Base-by-base conservation (phyloP, 2,329 filamentous ascomycete species). In the Ophiobolus disseminans region DNA sequence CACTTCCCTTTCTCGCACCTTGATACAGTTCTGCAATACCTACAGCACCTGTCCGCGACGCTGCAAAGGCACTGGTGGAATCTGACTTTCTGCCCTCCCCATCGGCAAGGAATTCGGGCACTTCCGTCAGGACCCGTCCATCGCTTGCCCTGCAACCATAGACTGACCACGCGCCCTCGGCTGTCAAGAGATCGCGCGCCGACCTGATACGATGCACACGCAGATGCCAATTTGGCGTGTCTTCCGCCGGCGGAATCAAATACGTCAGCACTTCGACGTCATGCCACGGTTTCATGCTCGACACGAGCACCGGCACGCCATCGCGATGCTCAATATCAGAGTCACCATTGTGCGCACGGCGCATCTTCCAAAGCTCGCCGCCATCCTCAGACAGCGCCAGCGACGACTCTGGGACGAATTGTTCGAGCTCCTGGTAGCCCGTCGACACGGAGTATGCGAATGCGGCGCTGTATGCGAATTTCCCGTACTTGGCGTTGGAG, bases 361-460 rank as follows among this genome's bases (percentile, higher is more conserved):
- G 80, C 47, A 88, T 84, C 71, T 90, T 89, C 89, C 89, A 93
- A 55, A 86, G 84, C 70, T 91, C 88, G 26, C 88, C 89, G 16
- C 82, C 86, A 68, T 91, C 89, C 59, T 91, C 88, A 1, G 87
- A 91, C 2, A 93, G 74, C 1, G 88, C 88, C 2, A 93, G 80
- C 61, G 90, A 87, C 4, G 86, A 89, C 46, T 90, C 88, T 1
- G 90, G 82, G 0, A 88, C 87, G 65, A 87, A 89, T 63, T 91
- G 88, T 68, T 91, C 88, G 1, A 92, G 81, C 1, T 86, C 86
- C 70, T 90, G 89, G 14, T 85, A 81, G 0, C 89, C 89, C 0
- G 88, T 89, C 0, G 89, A 88, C 0, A 91, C 89, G 0, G 86
- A 89, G 74, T 91, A 92, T 16, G 81, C 88, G 68, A 89, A 92